Evolutionary conservation across 768 basidiomycete genomes (phyloP), one percentile per base, ranked within the genome.

Genomic region (Russula compacta): DNA sequence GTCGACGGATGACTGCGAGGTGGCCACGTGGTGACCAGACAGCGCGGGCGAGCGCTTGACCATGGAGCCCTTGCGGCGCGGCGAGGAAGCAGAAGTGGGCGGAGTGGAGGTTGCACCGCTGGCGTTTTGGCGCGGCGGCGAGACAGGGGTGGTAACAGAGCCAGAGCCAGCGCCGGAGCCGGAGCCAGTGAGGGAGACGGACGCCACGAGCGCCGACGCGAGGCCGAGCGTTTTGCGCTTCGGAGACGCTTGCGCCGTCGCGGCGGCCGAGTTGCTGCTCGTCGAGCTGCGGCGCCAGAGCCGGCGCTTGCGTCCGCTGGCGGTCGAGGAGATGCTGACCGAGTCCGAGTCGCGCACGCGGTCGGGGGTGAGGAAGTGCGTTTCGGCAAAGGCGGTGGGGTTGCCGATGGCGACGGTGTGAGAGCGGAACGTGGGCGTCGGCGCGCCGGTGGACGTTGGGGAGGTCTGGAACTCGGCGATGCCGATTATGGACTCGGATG

Each of bases 121-220:
- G 3, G 40, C 2, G 32, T 24, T 21, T 17, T 24, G 40, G 40
- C 42, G 49, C 21, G 64, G 58, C 2, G 64, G 53, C 29, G 61
- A 53, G 15, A 58, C 57, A 12, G 67, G 42, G 43, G 57, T 0
- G 71, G 71, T 11, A 71, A 75, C 75, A 0, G 82, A 75, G 64
- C 83, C 81, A 29, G 24, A 29, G 24, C 24, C 24, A 29, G 24
- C n/a, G n/a, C 75, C 75, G 0, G 82, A 75, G 64, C 83, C 81
- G 3, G 24, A 29, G 24, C 24, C 24, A 29, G 24, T 29, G 24
- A 29, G 24, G 11, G 83, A 81, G 80, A 89, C 83, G 17, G 83
- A 83, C 2, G 83, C 82, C 1, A 86, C 84, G 53, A 87, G 77
- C 1, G 85, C 86, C 54, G 79, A 78, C 4, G 87, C 86, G n/a